Base-by-base conservation (phyloP, 2,329 filamentous ascomycete genomes). In the Phoma sp. region DNA sequence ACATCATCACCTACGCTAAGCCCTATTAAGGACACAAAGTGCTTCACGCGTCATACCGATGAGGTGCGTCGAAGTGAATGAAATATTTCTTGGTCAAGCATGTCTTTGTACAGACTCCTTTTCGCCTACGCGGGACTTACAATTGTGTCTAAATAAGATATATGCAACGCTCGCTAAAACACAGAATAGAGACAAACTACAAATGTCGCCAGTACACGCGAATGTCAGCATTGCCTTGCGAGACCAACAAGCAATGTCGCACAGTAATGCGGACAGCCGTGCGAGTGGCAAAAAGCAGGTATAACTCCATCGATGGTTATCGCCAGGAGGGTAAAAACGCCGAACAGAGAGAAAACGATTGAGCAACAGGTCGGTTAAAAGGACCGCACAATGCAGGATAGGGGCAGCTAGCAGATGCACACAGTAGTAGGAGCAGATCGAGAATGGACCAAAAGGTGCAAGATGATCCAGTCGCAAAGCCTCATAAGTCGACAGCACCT, bases 1-100 rank as follows among this genome's bases (percentile, higher is more conserved):
- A 70, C 70, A 58, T 64, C 56, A 62, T 58, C 43, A 61, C 63
- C 62, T 51, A 50, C 32, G 38, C 43, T 55, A 36, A 33, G 31
- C 40, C 46, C 25, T 22, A 33, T 51, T 7, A 7, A 39, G 39
- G 6, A 12, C 9, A 13, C 19, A 12, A n/a, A 35, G 29, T 21
- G 27, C 29, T 27, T 17, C 25, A 44, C 39, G 25, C 39, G 39
- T 43, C 25, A n/a, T 27, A 22, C 19, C n/a, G 36, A 2, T 24
- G 13, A 25, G 24, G 21, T 27, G 38, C 6, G 22, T 7, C 6
- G n/a, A 8, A 35, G 9, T 17, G n/a, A 35, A 17, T 17, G n/a
- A 8, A 8, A 8, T 17, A 2, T 35, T 35, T 7, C 2, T 13
- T 27, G 17, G 17, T 17, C 17, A 17, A 17, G 17, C 17, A 17